These are phyloP conservation scores for Flammula alnicola DNA, from an alignment of 1,284 basidiomycete species.

Conservation along the genomic window DNA sequence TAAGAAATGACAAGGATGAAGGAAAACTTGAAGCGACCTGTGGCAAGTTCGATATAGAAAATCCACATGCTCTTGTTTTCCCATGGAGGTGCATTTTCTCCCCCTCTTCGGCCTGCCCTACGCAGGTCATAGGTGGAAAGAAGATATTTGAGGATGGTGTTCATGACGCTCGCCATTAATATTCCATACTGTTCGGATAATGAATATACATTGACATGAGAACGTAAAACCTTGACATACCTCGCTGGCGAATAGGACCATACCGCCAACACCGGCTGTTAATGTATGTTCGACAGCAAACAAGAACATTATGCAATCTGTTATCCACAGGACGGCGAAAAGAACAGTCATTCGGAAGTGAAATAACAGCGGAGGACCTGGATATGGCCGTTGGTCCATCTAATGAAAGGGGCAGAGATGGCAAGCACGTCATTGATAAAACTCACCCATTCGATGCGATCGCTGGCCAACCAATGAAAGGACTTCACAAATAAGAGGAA, in stretches of 20 bases:
- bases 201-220: slow-evolving; percentile 17
- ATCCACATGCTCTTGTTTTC: slow-evolving; percentile 98
- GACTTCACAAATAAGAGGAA: slow-evolving; percentile 94
- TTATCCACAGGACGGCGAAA: slow-evolving; percentile 70
- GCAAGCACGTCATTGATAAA: not conserved
- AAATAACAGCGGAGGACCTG: slow-evolving; percentile 81
- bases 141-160: slow-evolving; percentile 85
- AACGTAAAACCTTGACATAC: slow-evolving; percentile 46
- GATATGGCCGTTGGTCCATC: slow-evolving; percentile 97
- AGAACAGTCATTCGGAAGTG: slow-evolving; percentile 83
- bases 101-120: slow-evolving; percentile 74
- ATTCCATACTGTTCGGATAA: slow-evolving; percentile 77
- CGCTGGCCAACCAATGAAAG: slow-evolving; percentile 96
- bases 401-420: slow-evolving; percentile 36
- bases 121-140: slow-evolving; percentile 85
- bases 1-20: not conserved
- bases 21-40: slow-evolving; percentile 57
- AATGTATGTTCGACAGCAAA: slow-evolving; percentile 82
- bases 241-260: slow-evolving; percentile 95
- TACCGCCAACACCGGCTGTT: slow-evolving; percentile 81
- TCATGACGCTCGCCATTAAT: slow-evolving; percentile 80
- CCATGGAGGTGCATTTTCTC: slow-evolving; percentile 91
- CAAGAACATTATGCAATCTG: slow-evolving; percentile 76
- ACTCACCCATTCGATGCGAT: slow-evolving; percentile 91
- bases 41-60: slow-evolving; percentile 93